Evolutionary conservation across 2,329 filamentous ascomycete species (phyloP).

Genomic region (Paraphaeosphaeria minitans): DNA sequence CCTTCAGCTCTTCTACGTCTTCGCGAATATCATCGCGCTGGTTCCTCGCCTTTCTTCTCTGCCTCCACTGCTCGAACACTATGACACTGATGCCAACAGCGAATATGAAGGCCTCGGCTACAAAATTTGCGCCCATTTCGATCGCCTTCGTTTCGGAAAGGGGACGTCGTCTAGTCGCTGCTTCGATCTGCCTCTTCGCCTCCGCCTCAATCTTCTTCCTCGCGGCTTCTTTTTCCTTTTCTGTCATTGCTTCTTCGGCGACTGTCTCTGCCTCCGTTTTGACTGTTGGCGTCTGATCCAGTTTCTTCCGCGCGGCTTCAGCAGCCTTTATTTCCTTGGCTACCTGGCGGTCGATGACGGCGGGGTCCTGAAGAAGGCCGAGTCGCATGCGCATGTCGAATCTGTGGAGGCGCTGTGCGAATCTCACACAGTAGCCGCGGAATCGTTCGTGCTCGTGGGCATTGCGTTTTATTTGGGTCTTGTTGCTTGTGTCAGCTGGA

Average conservation of each 20-base stretch:
- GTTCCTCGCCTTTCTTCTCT: constrained; percentile 64
- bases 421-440: constrained; percentile 63
- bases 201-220: constrained; percentile 48
- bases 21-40: constrained; percentile 66
- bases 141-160: constrained; percentile 71
- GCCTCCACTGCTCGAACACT: constrained; percentile 65
- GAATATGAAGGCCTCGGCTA: constrained; percentile 70
- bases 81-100: constrained; percentile 66
- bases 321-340: constrained; percentile 61
- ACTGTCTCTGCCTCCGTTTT: constrained; percentile 65
- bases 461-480: constrained; percentile 72
- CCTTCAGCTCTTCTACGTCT: constrained; percentile 62
- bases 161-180: constrained; percentile 57
- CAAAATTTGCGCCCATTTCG: constrained; percentile 71
- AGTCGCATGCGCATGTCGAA: constrained; percentile 72
- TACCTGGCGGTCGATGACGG: constrained; percentile 59
- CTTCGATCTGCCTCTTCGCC: constrained; percentile 50
- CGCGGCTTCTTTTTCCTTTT: constrained; percentile 55
- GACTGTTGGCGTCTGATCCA: constrained; percentile 60
- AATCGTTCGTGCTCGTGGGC: constrained; percentile 72
- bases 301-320: constrained; percentile 58
- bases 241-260: constrained; percentile 59
- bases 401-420: constrained; percentile 68
- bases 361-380: constrained; percentile 66
- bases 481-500: constrained; percentile 3